Conservation (phyloP, 768 basidiomycete genomes). For the Termitomyces heimii region DNA sequence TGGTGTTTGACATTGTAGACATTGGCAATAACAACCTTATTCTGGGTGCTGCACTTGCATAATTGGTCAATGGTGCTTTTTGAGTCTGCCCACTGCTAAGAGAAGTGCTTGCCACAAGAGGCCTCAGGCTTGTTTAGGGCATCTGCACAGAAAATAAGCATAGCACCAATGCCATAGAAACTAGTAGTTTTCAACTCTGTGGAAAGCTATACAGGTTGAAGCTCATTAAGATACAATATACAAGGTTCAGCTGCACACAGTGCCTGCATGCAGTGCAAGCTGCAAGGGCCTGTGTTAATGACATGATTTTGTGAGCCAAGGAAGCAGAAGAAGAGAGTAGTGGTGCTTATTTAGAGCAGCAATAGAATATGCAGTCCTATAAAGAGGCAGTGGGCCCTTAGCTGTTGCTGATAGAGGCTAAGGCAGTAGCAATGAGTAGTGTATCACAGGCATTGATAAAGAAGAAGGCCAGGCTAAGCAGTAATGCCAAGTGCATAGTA, state of each 20-base stretch:
- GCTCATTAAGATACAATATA: neutral
- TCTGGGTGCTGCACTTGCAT: neutral
- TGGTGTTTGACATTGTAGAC: neutral
- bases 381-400: neutral
- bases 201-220: neutral
- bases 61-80: neutral
- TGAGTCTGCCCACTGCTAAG: neutral
- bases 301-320: neutral
- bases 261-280: neutral
- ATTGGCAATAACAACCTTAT: neutral
- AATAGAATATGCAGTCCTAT: neutral
- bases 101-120: neutral
- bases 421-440: neutral
- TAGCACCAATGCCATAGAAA: neutral
- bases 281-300: neutral
- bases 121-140: neutral
- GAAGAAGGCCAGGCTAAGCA: neutral
- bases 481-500: neutral
- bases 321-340: neutral
- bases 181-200: too few species aligned
- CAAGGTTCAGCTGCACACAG: neutral
- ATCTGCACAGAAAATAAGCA: neutral
- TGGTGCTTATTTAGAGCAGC: neutral
- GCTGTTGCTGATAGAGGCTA: neutral
- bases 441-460: neutral